Evolutionary conservation across 2,329 filamentous ascomycete genomes (phyloP), one percentile per base, ranked within the genome.

Genomic region (Diaporthe citrichinensis): DNA sequence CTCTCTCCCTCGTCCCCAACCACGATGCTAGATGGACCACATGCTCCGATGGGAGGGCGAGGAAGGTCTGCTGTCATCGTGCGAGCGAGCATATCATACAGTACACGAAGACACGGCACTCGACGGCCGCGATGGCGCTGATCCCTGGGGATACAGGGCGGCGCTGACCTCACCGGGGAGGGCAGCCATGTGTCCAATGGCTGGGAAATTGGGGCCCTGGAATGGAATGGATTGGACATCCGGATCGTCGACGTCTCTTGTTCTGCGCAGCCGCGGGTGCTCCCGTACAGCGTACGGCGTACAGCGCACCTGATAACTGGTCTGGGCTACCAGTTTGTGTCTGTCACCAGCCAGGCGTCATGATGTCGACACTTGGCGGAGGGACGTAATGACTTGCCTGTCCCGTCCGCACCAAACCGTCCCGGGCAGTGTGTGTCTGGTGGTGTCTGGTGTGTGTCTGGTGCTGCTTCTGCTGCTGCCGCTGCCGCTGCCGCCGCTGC

Each of bases 221-320:
- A 62, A 68, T 75, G 69, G 76, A 73, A 77, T 75, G 73, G 61
- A 72, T 58, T 75, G 73, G 62, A 61, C 61, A 71, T 75, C 71
- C 57, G 72, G 76, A 77, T 77, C 76, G 69, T 36, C 73, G 55
- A 53, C 62, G 34, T 36, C 23, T 69, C 65, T 55, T 69, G 46
- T 67, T 77, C 57, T 74, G 49, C 69, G 62, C 25, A 46, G 10
- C 36, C 49, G 69, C 73, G 61, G 73, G 53, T 61, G 69, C 71
- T 77, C 69, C 61, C 68, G 53, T 71, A 49, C 46, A 31, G 55
- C 28, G 23, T 28, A 53, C 62, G 44, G 44, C 62, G 62, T 67
- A 67, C 62, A 36, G 62, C 65, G 49, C 65, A 53, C 65, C 65
- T 69, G 65, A 69, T 20, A 55, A 20, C 49, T 69, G 46, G 34